Percentiles rank a stretch among this genome's conserved stretches.
Conservation (phyloP, 768 basidiomycete species). For the Phaeolepiota aurea region DNA sequence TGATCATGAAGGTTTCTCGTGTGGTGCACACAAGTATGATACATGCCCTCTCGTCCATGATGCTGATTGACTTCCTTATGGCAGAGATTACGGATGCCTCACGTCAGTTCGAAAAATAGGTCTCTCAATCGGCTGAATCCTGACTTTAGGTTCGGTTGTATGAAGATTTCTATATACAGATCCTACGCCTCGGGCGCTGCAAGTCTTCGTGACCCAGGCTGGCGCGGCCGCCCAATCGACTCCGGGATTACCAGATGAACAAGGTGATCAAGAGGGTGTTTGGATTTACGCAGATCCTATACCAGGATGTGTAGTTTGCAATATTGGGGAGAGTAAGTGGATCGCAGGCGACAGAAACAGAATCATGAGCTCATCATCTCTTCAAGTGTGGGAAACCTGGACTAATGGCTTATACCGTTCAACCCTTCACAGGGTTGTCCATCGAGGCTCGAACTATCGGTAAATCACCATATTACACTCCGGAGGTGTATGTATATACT, state of each 20-base stretch:
- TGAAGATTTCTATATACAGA: conserved; percentile 83
- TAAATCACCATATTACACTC: conserved; percentile 16
- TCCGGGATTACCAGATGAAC: conserved; percentile 36
- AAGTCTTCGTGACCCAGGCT: conserved; percentile 60
- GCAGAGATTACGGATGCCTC: conserved; percentile 84
- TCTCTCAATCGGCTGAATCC: no score
- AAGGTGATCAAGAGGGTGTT: conserved; percentile 46
- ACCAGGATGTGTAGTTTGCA: conserved; percentile 79
- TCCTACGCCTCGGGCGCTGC: conserved; percentile 69
- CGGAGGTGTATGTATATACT: background rate
- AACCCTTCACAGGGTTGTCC: conserved; percentile 86
- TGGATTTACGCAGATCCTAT: conserved; percentile 88
- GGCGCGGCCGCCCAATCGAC: conserved; percentile 11
- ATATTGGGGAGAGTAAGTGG: conserved; percentile 80
- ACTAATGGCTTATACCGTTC: conserved; percentile 78
- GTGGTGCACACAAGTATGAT: conserved; percentile 80
- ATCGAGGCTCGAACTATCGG: conserved; percentile 65
- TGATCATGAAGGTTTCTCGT: conserved; percentile 76
- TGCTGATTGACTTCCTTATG: no score
- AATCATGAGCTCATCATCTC: background rate
- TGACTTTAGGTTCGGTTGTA: no score
- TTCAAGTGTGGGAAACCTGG: conserved; percentile 87
- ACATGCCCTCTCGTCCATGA: background rate
- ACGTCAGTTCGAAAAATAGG: conserved; percentile 52
- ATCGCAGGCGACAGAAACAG: background rate